Percentiles rank a stretch among this genome's conserved stretches.
Conservation (phyloP, 352 stramenopile species). For the Pythium aphanidermatum region DNA sequence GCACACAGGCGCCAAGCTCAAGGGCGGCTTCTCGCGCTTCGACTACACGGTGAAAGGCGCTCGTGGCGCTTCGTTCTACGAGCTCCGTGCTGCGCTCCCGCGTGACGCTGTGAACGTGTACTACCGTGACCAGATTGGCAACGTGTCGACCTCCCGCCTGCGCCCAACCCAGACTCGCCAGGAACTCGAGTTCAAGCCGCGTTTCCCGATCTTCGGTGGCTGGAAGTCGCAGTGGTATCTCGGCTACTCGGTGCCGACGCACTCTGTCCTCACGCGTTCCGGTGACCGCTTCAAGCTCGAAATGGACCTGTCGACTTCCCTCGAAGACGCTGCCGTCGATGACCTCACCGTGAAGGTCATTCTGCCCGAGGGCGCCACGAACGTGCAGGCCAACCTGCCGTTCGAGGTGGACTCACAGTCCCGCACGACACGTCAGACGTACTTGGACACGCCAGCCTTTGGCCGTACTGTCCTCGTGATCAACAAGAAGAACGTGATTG, state of each 20-base stretch:
- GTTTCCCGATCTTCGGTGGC: conserved; percentile 85
- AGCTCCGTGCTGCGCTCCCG: conserved; percentile 61
- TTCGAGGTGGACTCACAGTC: conserved; percentile 55
- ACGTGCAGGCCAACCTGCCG: conserved; percentile 72
- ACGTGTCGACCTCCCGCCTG: conserved; percentile 82
- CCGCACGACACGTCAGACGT: conserved; percentile 70
- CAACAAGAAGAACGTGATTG: conserved; percentile 80
- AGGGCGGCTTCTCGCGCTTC: conserved; percentile 82
- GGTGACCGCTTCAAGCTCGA: conserved; percentile 77
- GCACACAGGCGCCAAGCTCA: conserved; percentile 81
- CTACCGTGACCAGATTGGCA: conserved; percentile 89
- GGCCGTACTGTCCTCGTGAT: conserved; percentile 79
- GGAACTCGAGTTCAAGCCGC: conserved; percentile 76
- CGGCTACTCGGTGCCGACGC: conserved; percentile 80
- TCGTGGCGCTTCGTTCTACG: conserved; percentile 69
- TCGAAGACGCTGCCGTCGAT: conserved; percentile 75
- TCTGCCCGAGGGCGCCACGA: conserved; percentile 69
- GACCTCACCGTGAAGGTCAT: conserved; percentile 87
- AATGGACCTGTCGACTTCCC: conserved; percentile 78
- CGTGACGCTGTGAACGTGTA: conserved; percentile 83
- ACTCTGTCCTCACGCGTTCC: conserved; percentile 62
- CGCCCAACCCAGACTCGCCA: conserved; percentile 39
- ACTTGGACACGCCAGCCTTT: conserved; percentile 76
- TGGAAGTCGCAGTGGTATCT: conserved; percentile 90
- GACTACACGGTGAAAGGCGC: conserved; percentile 71